phyloP scores from a whole-genome alignment of 1,139 yeast species.

The Arxiozyma bovina region DNA sequence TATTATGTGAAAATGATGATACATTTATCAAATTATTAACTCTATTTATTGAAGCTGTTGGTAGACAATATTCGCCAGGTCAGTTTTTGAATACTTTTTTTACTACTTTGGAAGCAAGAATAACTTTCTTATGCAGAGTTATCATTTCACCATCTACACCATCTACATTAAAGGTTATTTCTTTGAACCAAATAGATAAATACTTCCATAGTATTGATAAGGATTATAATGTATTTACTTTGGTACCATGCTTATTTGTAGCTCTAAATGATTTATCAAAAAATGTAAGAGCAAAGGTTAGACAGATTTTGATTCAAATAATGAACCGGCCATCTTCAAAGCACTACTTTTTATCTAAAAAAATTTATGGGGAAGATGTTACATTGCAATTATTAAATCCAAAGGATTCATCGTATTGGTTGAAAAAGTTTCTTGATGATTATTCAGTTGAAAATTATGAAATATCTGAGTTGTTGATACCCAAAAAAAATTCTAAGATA shows the following conservation, averaged over 20 bases:
- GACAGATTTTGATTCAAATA: conserved; percentile 31
- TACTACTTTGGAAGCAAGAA: conserved; percentile 34
- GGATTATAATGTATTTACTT: conserved; percentile 33
- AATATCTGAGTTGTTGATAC: conserved; percentile 34
- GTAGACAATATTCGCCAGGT: conserved; percentile 29
- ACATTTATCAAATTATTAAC: conserved; percentile 39
- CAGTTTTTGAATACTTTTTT: conserved; percentile 33
- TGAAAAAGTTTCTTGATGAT: conserved; percentile 39
- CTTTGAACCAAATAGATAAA: conserved; percentile 37
- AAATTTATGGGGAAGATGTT: conserved; percentile 41
- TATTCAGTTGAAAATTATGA: conserved; percentile 40
- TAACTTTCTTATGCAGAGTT: conserved; percentile 52
- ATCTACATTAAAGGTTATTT: conserved; percentile 41
- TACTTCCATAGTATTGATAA: conserved; percentile 34
- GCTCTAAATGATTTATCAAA: conserved; percentile 36
- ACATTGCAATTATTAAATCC: conserved; percentile 53
- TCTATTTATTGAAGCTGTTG: conserved; percentile 38
- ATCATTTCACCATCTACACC: conserved; percentile 53
- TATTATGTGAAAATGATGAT: conserved; percentile 32
- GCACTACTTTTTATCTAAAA: conserved; percentile 35
- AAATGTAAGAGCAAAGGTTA: conserved; percentile 34
- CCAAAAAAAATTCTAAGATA: conserved; percentile 38
- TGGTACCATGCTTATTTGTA: conserved; percentile 38
- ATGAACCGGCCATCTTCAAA: conserved; percentile 35
- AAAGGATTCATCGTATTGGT: conserved; percentile 48